Base-by-base conservation (phyloP, 1,139 yeast species). In the Geotrichum fermentans region DNA sequence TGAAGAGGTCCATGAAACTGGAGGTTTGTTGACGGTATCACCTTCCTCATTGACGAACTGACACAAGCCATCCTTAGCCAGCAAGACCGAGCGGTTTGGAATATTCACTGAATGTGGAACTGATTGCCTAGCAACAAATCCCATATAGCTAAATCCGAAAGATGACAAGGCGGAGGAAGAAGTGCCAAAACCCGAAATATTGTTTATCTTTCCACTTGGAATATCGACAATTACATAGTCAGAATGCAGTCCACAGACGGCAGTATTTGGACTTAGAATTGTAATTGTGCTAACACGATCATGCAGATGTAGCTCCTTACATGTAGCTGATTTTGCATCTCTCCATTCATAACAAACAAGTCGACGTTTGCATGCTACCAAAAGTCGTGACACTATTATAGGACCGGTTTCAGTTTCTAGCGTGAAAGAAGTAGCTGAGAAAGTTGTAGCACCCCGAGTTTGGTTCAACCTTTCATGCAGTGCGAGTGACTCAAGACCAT, bases 341-440 rank as follows among this genome's bases (percentile, higher is more conserved):
- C 59, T 52, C 74, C 75, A 72, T 45, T 66, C 64, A 54, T 66
- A 65, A 13, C 70, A 58, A 3, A 64, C 56, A 28, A 73, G 52
- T 38, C 60, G 63, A 36, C 71, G 56, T 50, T 66, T 55, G 43
- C 68, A 61, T 2, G 65, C 67, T 24, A 70, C 64, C 8, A 67
- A 68, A 21, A 73, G 56, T 21, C 65, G 63, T 13, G 72, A 63
- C 7, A 43, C 22, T 7, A 24, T 17, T 11, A 28, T 20, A 11
- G 45, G 40, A 11, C 36, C 37, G 4, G 17, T 28, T 8, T 42
- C 47, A 11, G 36, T 20, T n/a, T 16, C 10, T 16, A 21, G 16
- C 16, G 32, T 32, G 22, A 40, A 62, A 32, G 60, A 60, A 24
- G 55, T 56, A 0, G 59, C 55, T 13, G 62, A 62, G 48, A 68